phyloP scores from a whole-genome alignment of 2,329 filamentous ascomycete genomes.

The Ophiosphaerella narmari region DNA sequence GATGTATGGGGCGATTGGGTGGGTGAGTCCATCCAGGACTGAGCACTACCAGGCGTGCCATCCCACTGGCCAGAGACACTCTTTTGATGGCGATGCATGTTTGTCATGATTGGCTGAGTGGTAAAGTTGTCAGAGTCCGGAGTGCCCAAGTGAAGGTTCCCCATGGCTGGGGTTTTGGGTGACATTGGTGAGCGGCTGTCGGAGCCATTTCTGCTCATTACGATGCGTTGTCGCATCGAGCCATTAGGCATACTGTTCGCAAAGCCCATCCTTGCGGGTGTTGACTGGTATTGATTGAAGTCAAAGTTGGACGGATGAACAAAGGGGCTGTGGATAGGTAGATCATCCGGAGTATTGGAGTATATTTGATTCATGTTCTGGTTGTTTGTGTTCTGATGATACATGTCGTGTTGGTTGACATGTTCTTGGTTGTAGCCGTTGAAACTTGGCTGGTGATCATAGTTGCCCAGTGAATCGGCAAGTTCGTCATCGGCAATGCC shows the following conservation, averaged over 20 bases:
- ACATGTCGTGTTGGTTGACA: constrained; percentile 63
- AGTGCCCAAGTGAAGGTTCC: constrained; percentile 71
- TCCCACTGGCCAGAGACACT: constrained; percentile 89
- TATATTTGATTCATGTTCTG: constrained; percentile 75
- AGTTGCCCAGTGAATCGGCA: constrained; percentile 68
- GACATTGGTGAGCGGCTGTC: constrained; percentile 80
- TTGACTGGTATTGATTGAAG: constrained; percentile 73
- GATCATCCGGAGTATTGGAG: constrained; percentile 89
- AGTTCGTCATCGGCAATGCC: constrained; percentile 88
- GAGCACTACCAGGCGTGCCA: constrained; percentile 79
- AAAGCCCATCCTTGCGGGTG: constrained; percentile 60
- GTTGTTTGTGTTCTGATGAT: constrained; percentile 48
- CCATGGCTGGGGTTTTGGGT: constrained; percentile 80
- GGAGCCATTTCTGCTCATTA: constrained; percentile 66
- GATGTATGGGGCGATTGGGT: constrained; percentile 80
- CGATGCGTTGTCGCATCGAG: constrained; percentile 44
- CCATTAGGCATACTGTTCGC: constrained; percentile 38
- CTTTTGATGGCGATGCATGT: constrained; percentile 73
- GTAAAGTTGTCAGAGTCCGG: constrained; percentile 75
- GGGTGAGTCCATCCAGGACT: constrained; percentile 86
- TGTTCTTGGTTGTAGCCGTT: constrained; percentile 61
- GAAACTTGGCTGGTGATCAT: constrained; percentile 50
- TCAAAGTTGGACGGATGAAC: constrained; percentile 71
- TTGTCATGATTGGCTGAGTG: constrained; percentile 76
- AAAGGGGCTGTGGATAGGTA: constrained; percentile 90